These are phyloP conservation scores for Vaccinium myrtillus DNA, from an alignment of 148 eudicot genomes.

Conservation along the genomic window DNA sequence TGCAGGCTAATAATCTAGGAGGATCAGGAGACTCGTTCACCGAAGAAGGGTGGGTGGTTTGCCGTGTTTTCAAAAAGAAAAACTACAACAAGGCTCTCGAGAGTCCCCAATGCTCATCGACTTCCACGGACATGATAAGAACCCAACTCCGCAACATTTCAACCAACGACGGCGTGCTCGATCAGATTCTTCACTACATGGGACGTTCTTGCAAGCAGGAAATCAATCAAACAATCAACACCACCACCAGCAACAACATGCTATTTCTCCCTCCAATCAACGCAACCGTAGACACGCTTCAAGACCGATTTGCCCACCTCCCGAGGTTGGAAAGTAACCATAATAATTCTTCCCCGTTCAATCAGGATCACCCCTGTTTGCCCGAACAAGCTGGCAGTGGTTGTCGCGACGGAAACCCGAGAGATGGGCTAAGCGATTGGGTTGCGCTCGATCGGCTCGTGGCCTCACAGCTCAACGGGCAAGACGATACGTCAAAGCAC, in stretches of 20 bases:
- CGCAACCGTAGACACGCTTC: neutral
- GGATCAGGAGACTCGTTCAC: slow-evolving; percentile 14
- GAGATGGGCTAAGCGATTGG: slow-evolving; percentile 32
- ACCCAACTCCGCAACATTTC: slow-evolving; percentile 10
- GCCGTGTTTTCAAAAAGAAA: slow-evolving; percentile 54
- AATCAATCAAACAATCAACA: neutral
- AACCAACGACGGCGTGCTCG: slow-evolving; percentile 23
- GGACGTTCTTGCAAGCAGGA: slow-evolving; percentile 43
- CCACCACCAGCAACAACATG: neutral
- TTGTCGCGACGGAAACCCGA: neutral
- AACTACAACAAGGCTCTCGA: slow-evolving; percentile 42
- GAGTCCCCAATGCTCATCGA: slow-evolving; percentile 11
- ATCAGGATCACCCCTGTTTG: neutral
- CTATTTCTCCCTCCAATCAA: slow-evolving; percentile 8
- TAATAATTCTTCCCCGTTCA: neutral
- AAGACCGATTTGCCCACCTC: slow-evolving; percentile 32
- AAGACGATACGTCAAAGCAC: slow-evolving; percentile 23
- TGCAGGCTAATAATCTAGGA: slow-evolving; percentile 15
- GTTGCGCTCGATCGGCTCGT: slow-evolving; percentile 46
- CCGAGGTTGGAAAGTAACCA: slow-evolving; percentile 28
- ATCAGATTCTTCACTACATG: slow-evolving; percentile 49
- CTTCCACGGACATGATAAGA: slow-evolving; percentile 13
- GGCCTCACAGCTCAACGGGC: slow-evolving; percentile 56
- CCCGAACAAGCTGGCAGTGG: neutral
- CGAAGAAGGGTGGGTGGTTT: slow-evolving; percentile 60